Base-by-base conservation (phyloP, 495 filamentous ascomycete genomes). In the Xylaria flabelliformis region DNA sequence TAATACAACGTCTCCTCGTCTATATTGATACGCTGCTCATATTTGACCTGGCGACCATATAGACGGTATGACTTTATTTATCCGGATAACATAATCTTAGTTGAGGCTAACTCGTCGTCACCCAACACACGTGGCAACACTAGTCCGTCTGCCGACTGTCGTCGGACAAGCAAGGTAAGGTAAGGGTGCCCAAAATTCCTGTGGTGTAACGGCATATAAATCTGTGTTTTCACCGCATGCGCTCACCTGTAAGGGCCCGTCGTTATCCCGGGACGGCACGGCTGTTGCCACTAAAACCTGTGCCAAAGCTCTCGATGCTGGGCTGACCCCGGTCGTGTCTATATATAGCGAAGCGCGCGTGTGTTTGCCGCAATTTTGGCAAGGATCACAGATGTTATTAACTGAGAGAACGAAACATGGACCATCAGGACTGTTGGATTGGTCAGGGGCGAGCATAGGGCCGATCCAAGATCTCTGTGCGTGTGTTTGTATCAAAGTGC, bases 221-320 rank as follows among this genome's bases (percentile, higher is more conserved):
- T 46, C 48, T 42, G 48, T 36, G 56, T 56, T 64, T 64, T 64
- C 34, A 42, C 50, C 36, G 50, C 24, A 17, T 32, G 48, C 58
- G 26, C 50, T 67, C 64, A 29, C 63, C 39, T 67, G 70, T 64
- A 72, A 72, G 70, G 62, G 36, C 70, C 70, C 63, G 70, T 39
- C 50, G 39, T 39, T 39, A 39, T 42, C 53, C 46, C 66, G 46
- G 61, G 26, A 71, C 48, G 48, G 48, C 48, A 15, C 48, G 21
- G 24, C 21, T 44, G 67, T 34, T 51, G 7, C 19, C 58, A 42
- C 48, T n/a, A 12, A 58, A 19, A n/a, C n/a, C 24, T 34, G 44
- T 34, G 36, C 69, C 46, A 44, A 71, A 32, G 34, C 21, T 24
- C 32, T n/a, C 48, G 4, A 26, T 71, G 56, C 48, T 71, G 48